Conservation (phyloP, 1,284 basidiomycete genomes). For the Ceratobasidium sp. region DNA sequence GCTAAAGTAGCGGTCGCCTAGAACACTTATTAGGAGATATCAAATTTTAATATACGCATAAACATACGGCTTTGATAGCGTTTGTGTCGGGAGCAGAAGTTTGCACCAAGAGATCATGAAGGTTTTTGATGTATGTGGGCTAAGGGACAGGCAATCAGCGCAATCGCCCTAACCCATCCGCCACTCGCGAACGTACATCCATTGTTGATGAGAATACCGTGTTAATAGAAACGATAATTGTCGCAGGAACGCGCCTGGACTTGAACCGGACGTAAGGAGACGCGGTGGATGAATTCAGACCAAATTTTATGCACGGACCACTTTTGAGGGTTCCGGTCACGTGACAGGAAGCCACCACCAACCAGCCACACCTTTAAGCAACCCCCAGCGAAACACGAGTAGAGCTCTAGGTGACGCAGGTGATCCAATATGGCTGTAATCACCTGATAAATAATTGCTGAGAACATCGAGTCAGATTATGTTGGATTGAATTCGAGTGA, state of each 20-base stretch:
- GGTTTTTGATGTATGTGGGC: constrained; percentile 78
- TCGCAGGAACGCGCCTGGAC: constrained; percentile 41
- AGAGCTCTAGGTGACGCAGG: too few species aligned
- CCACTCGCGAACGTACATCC: constrained; percentile 38
- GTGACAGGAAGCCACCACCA: constrained; percentile 6
- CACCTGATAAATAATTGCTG: too few species aligned
- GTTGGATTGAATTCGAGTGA: too few species aligned
- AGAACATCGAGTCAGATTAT: too few species aligned
- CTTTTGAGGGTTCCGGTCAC: constrained; percentile 31
- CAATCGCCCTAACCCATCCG: constrained; percentile 34
- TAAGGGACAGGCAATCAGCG: constrained; percentile 54
- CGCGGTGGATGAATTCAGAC: constrained; percentile 39
- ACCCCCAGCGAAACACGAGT: neutral
- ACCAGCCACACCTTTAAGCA: neutral
- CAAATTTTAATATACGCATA: constrained; percentile 22
- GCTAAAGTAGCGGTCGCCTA: constrained; percentile 94
- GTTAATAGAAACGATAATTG: neutral
- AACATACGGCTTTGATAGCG: constrained; percentile 85
- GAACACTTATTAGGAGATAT: constrained; percentile 34
- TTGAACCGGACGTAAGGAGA: constrained; percentile 23
- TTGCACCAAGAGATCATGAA: constrained; percentile 87
- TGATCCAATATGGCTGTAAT: too few species aligned
- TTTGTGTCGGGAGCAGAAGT: constrained; percentile 88
- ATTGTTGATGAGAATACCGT: constrained; percentile 18
- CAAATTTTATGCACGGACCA: constrained; percentile 40